Evolutionary conservation across 2,329 filamentous ascomycete species (phyloP).

Genomic region (Fusarium heterosporum): DNA sequence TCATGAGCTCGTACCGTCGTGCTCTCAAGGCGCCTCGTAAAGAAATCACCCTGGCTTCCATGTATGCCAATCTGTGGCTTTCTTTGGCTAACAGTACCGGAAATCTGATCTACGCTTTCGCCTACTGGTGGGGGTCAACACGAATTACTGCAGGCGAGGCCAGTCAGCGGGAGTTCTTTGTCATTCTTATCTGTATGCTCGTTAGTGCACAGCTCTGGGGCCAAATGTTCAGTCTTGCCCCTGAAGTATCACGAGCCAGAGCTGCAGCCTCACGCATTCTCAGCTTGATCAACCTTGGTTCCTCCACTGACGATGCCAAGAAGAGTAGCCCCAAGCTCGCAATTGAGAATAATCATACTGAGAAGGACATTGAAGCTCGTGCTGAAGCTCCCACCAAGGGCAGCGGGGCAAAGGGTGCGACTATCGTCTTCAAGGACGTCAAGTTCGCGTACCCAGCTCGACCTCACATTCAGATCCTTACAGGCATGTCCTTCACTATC

Average conservation of each 20-base stretch:
- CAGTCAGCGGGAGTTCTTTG: conserved; percentile 76
- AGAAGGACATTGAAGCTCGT: conserved; percentile 56
- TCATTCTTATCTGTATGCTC: conserved; percentile 77
- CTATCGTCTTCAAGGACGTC: conserved; percentile 68
- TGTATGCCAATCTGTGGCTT: conserved; percentile 69
- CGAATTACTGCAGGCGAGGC: conserved; percentile 75
- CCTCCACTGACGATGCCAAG: conserved; percentile 39
- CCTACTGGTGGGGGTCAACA: conserved; percentile 84
- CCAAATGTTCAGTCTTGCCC: conserved; percentile 79
- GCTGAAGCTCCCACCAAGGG: conserved; percentile 46
- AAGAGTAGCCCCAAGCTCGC: conserved; percentile 26
- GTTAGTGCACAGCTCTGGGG: conserved; percentile 79
- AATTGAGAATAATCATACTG: conserved; percentile 8
- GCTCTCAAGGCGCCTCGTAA: conserved; percentile 63
- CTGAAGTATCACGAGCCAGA: conserved; percentile 77
- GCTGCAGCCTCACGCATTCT: conserved; percentile 70
- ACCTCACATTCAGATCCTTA: conserved; percentile 67
- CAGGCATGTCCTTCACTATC: conserved; percentile 67
- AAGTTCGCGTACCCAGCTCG: conserved; percentile 74
- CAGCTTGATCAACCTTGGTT: conserved; percentile 61
- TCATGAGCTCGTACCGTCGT: conserved; percentile 64
- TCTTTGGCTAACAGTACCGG: conserved; percentile 70
- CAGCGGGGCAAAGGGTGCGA: conserved; percentile 53
- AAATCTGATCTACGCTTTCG: conserved; percentile 78
- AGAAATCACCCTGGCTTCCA: conserved; percentile 63